Base-by-base conservation (phyloP, 75 land plant genomes). In the Chamaecyparis obtusa region DNA sequence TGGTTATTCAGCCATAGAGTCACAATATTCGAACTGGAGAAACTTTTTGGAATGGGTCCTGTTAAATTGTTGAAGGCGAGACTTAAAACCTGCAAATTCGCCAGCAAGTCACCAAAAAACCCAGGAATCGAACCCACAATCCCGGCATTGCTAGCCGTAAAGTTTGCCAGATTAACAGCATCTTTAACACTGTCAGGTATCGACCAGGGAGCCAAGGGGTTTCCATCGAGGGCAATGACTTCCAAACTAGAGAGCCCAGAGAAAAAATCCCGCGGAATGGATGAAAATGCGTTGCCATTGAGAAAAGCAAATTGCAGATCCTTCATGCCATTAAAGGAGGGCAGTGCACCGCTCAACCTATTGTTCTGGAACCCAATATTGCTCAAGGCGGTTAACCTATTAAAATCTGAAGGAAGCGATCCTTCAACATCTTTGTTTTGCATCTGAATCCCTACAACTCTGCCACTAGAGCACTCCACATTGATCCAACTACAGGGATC, bases 1-100 rank as follows among this genome's bases (percentile, higher is more conserved):
- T 92, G 94, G 43, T 93, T 93, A 86, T 97, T 97, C 11, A 95
- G 86, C 93, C 92, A 88, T 14, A 97, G 86, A 7, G 87, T 72
- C 90, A 84, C 69, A 0, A 97, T 13, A 41, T 44, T 86, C 2
- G 96, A 91, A 1, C 76, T 69, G 2, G 91, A 51, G 35, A 95
- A 88, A 24, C 86, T 87, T 0, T 76, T 19, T 0, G 99, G 96
- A 75, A 97, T 83, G 2, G 78, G 51, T 1, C 99, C 99, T 5
- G 57, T 44, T 6, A 97, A 86, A 21, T 44, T 27, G 75, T 97
- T 97, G 88, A 88, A 93, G 6, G 99, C 90, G n/a, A 95, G 86
- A 14, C 83, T 81, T 77, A 95, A 85, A 21, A 15, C 71, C 17
- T 24, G n/a, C 60, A 95, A 27, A 17, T 85, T 75, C 0, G 89